Evolutionary conservation across 2,329 filamentous ascomycete species (phyloP), one percentile per base, ranked within the genome.

Genomic region (Dothistroma septosporum): DNA sequence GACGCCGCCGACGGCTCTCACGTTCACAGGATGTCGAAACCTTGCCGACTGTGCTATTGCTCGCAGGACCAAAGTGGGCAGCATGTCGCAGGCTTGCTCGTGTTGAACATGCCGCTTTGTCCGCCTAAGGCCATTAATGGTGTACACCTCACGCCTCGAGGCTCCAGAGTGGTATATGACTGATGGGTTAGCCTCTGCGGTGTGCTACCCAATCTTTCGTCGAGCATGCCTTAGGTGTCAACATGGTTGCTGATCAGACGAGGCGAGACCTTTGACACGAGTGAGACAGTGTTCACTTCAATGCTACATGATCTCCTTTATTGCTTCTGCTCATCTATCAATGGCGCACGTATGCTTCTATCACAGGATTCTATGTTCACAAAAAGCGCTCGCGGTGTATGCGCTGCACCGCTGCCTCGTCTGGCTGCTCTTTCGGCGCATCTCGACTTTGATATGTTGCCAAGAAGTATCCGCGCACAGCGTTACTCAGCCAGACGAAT

Each of bases 401-500:
- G 9, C 32, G 31, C 47, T 41, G 33, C 33, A 53, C 48, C n/a
- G 33, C 52, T 21, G 24, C 46, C n/a, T 44, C 21, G 33, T 61
- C 55, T 16, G 47, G 33, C 12, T 61, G 31, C 19, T 31, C 21
- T 44, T 55, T 35, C 11, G 44, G 24, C 32, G 24, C 4, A 24
- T 53, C 35, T 14, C 55, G 53, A 53, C n/a, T 37, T 37, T 58
- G 54, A 35, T 70, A 68, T 19, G 61, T 62, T 9, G 69, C 71
- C 14, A 64, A 64, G 57, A 71, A 75, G 65, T 96, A 96, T 0
- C 93, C 93, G 65, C 89, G 83, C 1, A 93, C 88, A 0, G 90
- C 92, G 74, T 93, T 97, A 74, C 92, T 96, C 57, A 97, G 77
- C 89, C 91, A 96, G 63, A 92, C 89, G 57, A 87, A 82, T 74